Conservation (phyloP, 2,329 filamentous ascomycete species). For the Curvularia sp. region DNA sequence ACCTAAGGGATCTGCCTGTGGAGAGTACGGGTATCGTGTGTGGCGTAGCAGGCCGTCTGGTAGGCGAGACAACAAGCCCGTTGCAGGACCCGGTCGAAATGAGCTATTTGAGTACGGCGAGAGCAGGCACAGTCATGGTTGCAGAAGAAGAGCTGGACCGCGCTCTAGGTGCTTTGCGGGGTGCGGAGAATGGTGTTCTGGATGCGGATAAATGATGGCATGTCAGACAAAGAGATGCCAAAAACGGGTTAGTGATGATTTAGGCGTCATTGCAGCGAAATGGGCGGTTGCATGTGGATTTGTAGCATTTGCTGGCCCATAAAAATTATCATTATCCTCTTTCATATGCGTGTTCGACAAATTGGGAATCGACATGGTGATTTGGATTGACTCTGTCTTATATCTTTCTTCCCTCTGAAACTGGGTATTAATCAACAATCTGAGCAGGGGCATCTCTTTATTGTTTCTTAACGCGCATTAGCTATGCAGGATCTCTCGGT, state of each 20-base stretch:
- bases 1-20: conserved; percentile 78
- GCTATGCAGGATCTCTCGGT: no score
- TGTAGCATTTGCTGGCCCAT: not conserved
- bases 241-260: not conserved
- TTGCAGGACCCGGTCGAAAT: conserved; percentile 68
- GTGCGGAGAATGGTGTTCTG: conserved; percentile 41
- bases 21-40: conserved; percentile 96
- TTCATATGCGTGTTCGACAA: not conserved
- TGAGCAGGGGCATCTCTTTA: no score
- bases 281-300: not conserved
- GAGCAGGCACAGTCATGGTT: conserved; percentile 88
- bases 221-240: not conserved
- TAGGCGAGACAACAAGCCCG: conserved; percentile 67
- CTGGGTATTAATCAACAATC: not conserved
- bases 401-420: not conserved
- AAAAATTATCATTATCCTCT: not conserved
- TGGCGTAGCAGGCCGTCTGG: conserved; percentile 83
- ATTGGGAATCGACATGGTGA: not conserved
- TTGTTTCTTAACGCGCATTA: no score
- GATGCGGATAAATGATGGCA: conserved; percentile 20
- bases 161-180: conserved; percentile 72
- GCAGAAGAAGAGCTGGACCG: conserved; percentile 74
- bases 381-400: not conserved
- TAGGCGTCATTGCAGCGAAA: not conserved
- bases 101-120: conserved; percentile 87